Percentiles rank a stretch among this genome's conserved stretches.
These are phyloP conservation scores for Dactylonectria estremocensis DNA, from an alignment of 2,329 filamentous ascomycete species.

Conservation along the genomic window DNA sequence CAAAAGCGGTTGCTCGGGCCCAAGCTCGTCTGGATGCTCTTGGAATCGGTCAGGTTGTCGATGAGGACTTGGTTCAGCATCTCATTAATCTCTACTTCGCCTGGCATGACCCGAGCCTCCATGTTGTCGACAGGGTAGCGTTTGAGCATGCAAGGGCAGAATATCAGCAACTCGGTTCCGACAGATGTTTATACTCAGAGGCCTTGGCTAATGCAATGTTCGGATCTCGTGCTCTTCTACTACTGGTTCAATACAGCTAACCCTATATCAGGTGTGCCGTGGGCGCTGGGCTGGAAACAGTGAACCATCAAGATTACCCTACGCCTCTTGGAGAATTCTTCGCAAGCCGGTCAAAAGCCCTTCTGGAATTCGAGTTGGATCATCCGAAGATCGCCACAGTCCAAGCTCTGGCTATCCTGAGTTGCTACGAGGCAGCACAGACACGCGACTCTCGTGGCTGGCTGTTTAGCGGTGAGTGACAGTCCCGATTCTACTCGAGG, in stretches of 20 bases:
- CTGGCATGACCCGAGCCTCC: conserved; percentile 24
- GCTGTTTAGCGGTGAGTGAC: conserved; percentile 16
- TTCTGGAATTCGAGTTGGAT: conserved; percentile 15
- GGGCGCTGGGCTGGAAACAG: conserved; percentile 2
- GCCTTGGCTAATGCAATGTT: conserved; percentile 11
- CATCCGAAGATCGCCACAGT: conserved; percentile 11
- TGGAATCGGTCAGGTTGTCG: conserved; percentile 9
- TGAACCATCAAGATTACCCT: conserved; percentile 1
- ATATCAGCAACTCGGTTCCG: not conserved
- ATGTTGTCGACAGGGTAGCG: conserved; percentile 8
- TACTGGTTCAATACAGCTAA: no score
- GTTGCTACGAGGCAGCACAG: conserved; percentile 10
- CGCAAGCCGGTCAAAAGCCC: conserved; percentile 15
- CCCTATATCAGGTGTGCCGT: conserved; percentile 7
- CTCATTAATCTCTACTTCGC: conserved; percentile 23
- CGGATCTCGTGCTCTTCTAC: no score
- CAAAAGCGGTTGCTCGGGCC: not conserved
- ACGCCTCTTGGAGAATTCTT: conserved; percentile 15
- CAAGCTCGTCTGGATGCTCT: conserved; percentile 3
- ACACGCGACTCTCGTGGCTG: conserved; percentile 19
- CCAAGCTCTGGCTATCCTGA: conserved; percentile 18
- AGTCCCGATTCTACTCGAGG: no score
- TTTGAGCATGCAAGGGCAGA: conserved; percentile 9
- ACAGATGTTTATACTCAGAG: conserved; percentile 1
- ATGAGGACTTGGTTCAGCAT: conserved; percentile 4